A percentile compares a stretch with the other conserved stretches of the same genome.
Evolutionary conservation across 2,329 filamentous ascomycete species (phyloP).

Genomic region (Cordyceps tenuipes): DNA sequence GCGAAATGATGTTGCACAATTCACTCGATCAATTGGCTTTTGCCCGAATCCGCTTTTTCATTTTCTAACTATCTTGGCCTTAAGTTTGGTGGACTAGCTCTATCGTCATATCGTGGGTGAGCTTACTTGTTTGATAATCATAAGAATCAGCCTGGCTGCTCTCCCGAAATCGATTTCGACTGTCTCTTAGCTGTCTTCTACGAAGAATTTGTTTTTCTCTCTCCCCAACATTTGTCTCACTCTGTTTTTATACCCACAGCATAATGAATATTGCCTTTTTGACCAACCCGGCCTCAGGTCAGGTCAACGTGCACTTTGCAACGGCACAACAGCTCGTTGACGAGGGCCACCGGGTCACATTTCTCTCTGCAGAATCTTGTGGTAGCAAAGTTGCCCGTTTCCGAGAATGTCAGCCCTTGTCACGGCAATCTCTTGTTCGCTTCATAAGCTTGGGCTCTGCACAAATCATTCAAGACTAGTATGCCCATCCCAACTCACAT

Average conservation of each 20-base stretch:
- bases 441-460: constrained; percentile 2
- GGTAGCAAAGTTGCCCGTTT: not conserved
- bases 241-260: not conserved
- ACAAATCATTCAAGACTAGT: constrained; percentile 3
- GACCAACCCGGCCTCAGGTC: constrained; percentile 2
- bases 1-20: not conserved
- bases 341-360: not conserved
- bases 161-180: not conserved
- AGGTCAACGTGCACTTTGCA: not conserved
- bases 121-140: not conserved
- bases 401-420: not conserved
- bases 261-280: constrained; percentile 1
- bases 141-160: not conserved
- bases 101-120: not conserved
- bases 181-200: too few species aligned
- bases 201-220: too few species aligned
- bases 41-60: not conserved
- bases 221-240: not conserved
- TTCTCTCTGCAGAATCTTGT: constrained; percentile 4
- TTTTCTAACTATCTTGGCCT: not conserved
- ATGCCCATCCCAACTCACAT: not conserved
- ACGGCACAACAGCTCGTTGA: not conserved
- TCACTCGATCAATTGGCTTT: not conserved
- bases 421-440: not conserved
- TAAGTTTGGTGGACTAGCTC: not conserved